Evolutionary conservation across 108 stramenopile species (phyloP).

Genomic region (Cylindrotheca closterium): DNA sequence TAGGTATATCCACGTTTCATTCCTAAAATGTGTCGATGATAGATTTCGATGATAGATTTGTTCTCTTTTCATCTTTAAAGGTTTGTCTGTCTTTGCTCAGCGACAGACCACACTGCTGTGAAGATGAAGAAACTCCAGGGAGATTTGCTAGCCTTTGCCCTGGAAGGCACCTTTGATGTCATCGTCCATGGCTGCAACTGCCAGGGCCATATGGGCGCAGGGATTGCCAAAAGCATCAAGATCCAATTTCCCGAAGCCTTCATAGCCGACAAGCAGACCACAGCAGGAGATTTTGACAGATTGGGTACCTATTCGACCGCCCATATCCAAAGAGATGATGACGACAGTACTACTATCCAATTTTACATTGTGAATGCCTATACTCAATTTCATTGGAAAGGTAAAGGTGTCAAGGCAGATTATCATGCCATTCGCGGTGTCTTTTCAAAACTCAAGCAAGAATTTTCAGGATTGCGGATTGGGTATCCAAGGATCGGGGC

Average conservation of each 20-base stretch:
- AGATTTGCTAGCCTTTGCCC: constrained; percentile 13
- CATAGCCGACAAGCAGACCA: constrained; percentile 11
- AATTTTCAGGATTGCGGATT: constrained; percentile 10
- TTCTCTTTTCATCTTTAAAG: no score
- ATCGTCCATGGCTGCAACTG: constrained; percentile 32
- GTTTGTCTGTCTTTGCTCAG: no score
- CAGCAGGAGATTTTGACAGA: constrained; percentile 5
- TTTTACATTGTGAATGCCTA: constrained; percentile 22
- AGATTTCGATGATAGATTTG: no score
- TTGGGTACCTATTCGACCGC: constrained; percentile 13
- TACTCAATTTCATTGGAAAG: constrained; percentile 19
- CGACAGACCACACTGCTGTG: no score
- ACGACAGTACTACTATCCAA: not conserved
- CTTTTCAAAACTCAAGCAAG: constrained; percentile 4
- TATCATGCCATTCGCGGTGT: constrained; percentile 18
- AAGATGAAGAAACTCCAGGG: constrained; percentile 18
- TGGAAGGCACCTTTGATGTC: constrained; percentile 20
- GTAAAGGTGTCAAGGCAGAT: constrained; percentile 2
- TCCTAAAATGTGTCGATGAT: no score
- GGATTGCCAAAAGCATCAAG: constrained; percentile 20
- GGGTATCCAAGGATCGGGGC: constrained; percentile 26
- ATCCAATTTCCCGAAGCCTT: constrained; percentile 17
- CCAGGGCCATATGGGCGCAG: constrained; percentile 12
- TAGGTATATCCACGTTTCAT: no score
- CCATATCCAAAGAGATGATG: not conserved